Evolutionary conservation across 176 grass and related monocot species (phyloP).

Genomic region (maize (Zea mays)): Zm-B73-REFERENCE-NAM-5.0 NC_050099.1:186363501-186364000

Average conservation of each 20-base stretch:
- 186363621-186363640: no score
- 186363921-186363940: slow-evolving; percentile 52
- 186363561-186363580: background rate
- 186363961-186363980: slow-evolving; percentile 45
- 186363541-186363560: background rate
- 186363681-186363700: background rate
- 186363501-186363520: background rate
- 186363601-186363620: no score
- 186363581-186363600: no score
- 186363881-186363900: slow-evolving; percentile 26
- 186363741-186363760: background rate
- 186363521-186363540: no score
- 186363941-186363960: slow-evolving; percentile 79
- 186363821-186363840: background rate
- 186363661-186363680: background rate
- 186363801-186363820: background rate
- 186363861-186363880: background rate
- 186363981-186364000: slow-evolving; percentile 35
- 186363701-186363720: background rate
- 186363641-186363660: no score
- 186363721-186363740: background rate
- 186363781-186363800: background rate
- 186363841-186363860: slow-evolving; percentile 5
- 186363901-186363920: slow-evolving; percentile 61
- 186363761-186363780: no score